phyloP scores from a whole-genome alignment of 2,329 filamentous ascomycete genomes.

The Penicillium crustosum region DNA sequence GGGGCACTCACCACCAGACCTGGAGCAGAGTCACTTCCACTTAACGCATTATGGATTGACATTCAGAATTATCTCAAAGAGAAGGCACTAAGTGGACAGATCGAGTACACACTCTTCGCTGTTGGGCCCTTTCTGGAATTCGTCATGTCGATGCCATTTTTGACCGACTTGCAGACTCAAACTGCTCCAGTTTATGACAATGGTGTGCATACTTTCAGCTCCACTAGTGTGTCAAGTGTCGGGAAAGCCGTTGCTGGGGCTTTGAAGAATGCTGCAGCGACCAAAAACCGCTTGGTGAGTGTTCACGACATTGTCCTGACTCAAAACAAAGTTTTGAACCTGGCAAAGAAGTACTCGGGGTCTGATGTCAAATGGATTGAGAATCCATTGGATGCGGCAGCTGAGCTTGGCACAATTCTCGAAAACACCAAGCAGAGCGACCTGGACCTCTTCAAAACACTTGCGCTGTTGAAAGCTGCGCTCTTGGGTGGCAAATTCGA shows the following conservation, averaged over 20 bases:
- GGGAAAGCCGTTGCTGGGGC: constrained; percentile 4
- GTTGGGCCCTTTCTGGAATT: constrained; percentile 9
- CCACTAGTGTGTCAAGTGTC: constrained; percentile 1
- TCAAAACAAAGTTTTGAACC: neutral
- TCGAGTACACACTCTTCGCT: constrained; percentile 8
- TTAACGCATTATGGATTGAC: neutral
- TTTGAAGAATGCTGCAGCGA: neutral
- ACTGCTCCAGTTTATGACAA: neutral
- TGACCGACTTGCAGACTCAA: constrained; percentile 3
- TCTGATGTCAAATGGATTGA: neutral
- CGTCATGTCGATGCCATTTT: constrained; percentile 10
- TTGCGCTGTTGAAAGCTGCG: constrained; percentile 2
- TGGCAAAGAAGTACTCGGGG: constrained; percentile 4
- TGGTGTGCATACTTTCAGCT: constrained; percentile 2
- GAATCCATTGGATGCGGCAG: neutral
- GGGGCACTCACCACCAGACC: neutral
- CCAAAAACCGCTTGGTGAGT: constrained; percentile 1
- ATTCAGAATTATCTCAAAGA: constrained; percentile 6
- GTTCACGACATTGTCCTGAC: constrained; percentile 3
- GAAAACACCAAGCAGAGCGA: neutral
- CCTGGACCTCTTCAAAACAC: constrained; percentile 1
- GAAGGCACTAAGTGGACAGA: neutral
- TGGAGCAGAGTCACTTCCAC: neutral
- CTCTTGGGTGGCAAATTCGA: constrained; percentile 1
- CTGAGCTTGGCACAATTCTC: neutral